phyloP scores from a whole-genome alignment of 2,329 filamentous ascomycete species.

The Trichophyton schoenleinii region DNA sequence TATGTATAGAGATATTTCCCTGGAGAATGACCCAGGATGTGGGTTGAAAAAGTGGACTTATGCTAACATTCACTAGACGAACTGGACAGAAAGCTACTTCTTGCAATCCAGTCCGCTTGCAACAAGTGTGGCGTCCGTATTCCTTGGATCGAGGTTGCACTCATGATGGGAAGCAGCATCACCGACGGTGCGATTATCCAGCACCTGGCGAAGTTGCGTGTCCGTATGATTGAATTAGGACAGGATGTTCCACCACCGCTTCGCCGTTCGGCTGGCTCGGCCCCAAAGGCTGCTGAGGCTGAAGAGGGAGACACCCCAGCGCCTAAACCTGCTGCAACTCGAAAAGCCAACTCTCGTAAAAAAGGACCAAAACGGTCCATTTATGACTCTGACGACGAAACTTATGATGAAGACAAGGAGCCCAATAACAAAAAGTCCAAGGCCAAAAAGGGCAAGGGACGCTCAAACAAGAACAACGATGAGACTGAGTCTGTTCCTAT shows the following conservation, averaged over 20 bases:
- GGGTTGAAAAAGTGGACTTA: not conserved
- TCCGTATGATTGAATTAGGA: conserved; percentile 21
- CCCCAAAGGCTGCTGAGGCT: not conserved
- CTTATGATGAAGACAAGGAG: not conserved
- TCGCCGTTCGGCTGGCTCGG: conserved; percentile 19
- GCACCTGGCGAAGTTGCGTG: conserved; percentile 35
- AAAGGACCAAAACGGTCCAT: conserved; percentile 7
- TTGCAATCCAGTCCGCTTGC: conserved; percentile 32
- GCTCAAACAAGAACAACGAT: not conserved
- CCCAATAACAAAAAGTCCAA: not conserved
- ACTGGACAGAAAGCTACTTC: conserved; percentile 31
- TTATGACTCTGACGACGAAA: conserved; percentile 3
- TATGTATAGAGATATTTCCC: conserved; percentile 16
- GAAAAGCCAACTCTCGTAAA: conserved; percentile 4
- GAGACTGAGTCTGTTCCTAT: not conserved
- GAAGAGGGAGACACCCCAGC: no score
- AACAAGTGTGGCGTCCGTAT: conserved; percentile 27
- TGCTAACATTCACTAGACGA: conserved; percentile 25
- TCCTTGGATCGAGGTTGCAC: conserved; percentile 32
- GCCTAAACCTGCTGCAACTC: not conserved
- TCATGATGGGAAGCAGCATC: conserved; percentile 29
- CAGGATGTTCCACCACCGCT: conserved; percentile 30
- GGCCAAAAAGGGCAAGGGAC: not conserved
- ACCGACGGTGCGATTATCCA: conserved; percentile 36
- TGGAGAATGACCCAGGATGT: not conserved